Evolutionary conservation across 2,329 filamentous ascomycete species (phyloP).

Genomic region (Teratosphaeriaceae sp.): DNA sequence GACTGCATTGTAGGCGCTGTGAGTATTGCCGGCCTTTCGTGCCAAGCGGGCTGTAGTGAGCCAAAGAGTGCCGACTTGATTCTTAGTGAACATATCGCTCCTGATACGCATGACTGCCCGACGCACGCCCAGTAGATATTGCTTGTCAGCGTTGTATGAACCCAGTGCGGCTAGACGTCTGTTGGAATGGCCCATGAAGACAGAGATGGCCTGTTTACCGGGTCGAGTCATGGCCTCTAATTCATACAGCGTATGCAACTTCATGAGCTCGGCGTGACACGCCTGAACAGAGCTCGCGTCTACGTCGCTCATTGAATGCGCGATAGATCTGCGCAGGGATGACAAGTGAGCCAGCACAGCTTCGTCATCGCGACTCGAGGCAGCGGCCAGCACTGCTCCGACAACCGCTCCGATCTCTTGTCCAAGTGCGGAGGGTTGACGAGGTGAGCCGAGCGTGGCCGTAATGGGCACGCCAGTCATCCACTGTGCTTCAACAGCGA

Average conservation of each 20-base stretch:
- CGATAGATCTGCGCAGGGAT: conserved; percentile 61
- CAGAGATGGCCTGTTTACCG: conserved; percentile 6
- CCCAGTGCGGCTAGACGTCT: conserved; percentile 84
- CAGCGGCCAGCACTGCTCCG: conserved; percentile 59
- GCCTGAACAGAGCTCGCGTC: conserved; percentile 74
- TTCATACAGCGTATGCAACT: conserved; percentile 81
- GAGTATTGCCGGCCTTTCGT: conserved; percentile 73
- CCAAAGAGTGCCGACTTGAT: conserved; percentile 80
- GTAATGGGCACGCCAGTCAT: conserved; percentile 79
- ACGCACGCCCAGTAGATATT: conserved; percentile 80
- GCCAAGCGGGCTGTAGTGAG: conserved; percentile 77
- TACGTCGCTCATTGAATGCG: conserved; percentile 66
- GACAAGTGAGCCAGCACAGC: conserved; percentile 54
- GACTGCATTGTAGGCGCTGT: conserved; percentile 93
- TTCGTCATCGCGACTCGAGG: conserved; percentile 42
- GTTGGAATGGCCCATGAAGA: conserved; percentile 20
- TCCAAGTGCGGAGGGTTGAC: conserved; percentile 24
- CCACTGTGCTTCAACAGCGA: conserved; percentile 89
- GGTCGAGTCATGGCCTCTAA: conserved; percentile 65
- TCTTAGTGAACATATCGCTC: conserved; percentile 37
- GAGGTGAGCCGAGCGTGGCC: conserved; percentile 48
- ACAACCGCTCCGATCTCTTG: conserved; percentile 79
- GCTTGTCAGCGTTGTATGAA: conserved; percentile 85
- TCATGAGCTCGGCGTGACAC: conserved; percentile 77
- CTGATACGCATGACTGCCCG: conserved; percentile 65